Conservation (phyloP, 139 green algal genomes). For the Coccomyxa sp. region DNA sequence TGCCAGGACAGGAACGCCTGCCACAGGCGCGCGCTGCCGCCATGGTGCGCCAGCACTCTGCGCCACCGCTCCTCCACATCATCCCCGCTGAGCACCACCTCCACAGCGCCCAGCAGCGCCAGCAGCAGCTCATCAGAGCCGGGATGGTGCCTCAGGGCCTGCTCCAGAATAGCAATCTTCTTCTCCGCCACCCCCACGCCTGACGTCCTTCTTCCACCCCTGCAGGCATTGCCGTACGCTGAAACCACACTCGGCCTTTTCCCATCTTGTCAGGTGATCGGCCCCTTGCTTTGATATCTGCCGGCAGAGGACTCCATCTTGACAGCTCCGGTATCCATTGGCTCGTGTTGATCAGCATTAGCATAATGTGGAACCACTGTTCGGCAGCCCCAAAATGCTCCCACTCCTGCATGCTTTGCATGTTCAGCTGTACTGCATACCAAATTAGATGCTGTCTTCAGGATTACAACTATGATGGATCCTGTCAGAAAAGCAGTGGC, state of each 20-base stretch:
- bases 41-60: slow-evolving; percentile 36
- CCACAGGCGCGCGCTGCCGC: slow-evolving; percentile 54
- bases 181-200: slow-evolving; percentile 55
- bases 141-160: slow-evolving; percentile 58
- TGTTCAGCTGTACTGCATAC: too few species aligned
- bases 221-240: slow-evolving; percentile 16
- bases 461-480: too few species aligned
- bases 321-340: too few species aligned
- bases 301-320: too few species aligned
- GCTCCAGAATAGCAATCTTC: slow-evolving; percentile 68
- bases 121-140: slow-evolving; percentile 59
- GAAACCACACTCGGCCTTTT: not conserved
- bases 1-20: slow-evolving; percentile 45
- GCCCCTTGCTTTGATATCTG: too few species aligned
- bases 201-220: not conserved
- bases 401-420: too few species aligned
- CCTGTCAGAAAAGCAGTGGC: too few species aligned
- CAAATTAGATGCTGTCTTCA: too few species aligned
- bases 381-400: too few species aligned
- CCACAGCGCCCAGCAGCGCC: slow-evolving; percentile 50
- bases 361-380: too few species aligned
- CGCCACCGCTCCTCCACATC: slow-evolving; percentile 29
- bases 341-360: too few species aligned
- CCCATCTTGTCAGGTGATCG: not conserved
- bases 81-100: not conserved